A percentile compares a stretch with the other conserved stretches of the same genome.
Evolutionary conservation across 257 asterid genomes (phyloP).

Genomic region (Solanum lignicaule): DNA sequence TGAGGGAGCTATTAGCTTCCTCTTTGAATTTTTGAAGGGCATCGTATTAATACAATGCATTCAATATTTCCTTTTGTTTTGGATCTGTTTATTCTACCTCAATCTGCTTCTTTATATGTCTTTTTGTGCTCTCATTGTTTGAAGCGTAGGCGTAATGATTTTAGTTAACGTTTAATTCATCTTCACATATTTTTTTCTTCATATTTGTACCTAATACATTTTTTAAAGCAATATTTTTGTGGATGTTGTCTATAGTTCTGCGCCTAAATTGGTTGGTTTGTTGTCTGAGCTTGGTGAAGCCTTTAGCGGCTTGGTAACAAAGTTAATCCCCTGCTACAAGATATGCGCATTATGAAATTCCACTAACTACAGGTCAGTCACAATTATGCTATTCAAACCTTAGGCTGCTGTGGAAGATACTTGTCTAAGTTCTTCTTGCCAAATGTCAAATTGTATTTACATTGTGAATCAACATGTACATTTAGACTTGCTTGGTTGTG

Average conservation of each 20-base stretch:
- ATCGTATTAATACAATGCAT: too few relatives aligned
- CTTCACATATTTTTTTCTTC: too few relatives aligned
- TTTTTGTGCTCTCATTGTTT: too few relatives aligned
- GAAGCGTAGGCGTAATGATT: too few relatives aligned
- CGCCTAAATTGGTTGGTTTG: constrained; percentile 38
- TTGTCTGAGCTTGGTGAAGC: constrained; percentile 60
- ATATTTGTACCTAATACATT: neutral
- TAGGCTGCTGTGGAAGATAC: neutral
- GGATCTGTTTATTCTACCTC: too few relatives aligned
- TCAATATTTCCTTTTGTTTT: too few relatives aligned
- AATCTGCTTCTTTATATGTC: too few relatives aligned
- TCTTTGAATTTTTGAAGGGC: too few relatives aligned
- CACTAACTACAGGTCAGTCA: neutral
- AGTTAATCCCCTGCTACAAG: constrained; percentile 68
- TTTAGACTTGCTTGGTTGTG: neutral
- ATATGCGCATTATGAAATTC: constrained; percentile 19
- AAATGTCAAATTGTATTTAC: neutral
- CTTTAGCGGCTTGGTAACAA: constrained; percentile 62
- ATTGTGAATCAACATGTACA: neutral
- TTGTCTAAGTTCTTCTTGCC: neutral
- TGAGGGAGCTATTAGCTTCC: too few relatives aligned
- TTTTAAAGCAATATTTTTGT: too few relatives aligned
- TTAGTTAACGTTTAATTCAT: too few relatives aligned
- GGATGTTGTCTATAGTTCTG: constrained; percentile 41
- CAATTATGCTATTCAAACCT: neutral